Conservation (phyloP, 441 rosid genomes). For the Bruguiera hainesii region DNA sequence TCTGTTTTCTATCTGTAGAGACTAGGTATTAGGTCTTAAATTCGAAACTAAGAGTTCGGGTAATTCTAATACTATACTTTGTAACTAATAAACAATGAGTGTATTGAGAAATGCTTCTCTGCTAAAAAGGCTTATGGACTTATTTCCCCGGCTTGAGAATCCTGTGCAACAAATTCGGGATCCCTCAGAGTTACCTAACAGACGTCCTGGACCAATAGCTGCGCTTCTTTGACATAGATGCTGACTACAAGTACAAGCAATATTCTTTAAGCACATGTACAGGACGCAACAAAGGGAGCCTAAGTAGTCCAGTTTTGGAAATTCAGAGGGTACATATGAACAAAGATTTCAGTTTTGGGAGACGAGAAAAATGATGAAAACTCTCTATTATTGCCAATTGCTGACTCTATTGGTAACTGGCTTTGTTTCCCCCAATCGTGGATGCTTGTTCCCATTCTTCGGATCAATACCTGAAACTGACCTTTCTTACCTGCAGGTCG, state of each 20-base stretch:
- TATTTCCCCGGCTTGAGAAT: conserved; percentile 50
- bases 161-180: conserved; percentile 26
- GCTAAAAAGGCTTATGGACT: conserved; percentile 63
- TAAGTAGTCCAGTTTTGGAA: conserved; percentile 34
- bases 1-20: too few relatives aligned
- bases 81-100: conserved; percentile 29
- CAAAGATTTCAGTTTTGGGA: conserved; percentile 47
- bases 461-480: not conserved
- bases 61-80: too few relatives aligned
- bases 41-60: too few relatives aligned
- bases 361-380: conserved; percentile 43
- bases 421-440: conserved; percentile 1
- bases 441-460: conserved; percentile 7
- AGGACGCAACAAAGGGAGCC: conserved; percentile 29
- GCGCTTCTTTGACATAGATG: conserved; percentile 55
- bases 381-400: conserved; percentile 48
- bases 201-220: conserved; percentile 23
- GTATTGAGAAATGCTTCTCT: conserved; percentile 73
- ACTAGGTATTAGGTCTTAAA: too few relatives aligned
- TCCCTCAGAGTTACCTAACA: conserved; percentile 30
- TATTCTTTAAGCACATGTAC: conserved; percentile 28
- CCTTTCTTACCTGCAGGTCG: conserved; percentile 35
- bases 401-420: conserved; percentile 35
- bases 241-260: conserved; percentile 37
- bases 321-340: conserved; percentile 31